These are phyloP conservation scores for Eucalyptus leucophloia DNA, from an alignment of 345 rosid species.

Conservation along the genomic window DNA sequence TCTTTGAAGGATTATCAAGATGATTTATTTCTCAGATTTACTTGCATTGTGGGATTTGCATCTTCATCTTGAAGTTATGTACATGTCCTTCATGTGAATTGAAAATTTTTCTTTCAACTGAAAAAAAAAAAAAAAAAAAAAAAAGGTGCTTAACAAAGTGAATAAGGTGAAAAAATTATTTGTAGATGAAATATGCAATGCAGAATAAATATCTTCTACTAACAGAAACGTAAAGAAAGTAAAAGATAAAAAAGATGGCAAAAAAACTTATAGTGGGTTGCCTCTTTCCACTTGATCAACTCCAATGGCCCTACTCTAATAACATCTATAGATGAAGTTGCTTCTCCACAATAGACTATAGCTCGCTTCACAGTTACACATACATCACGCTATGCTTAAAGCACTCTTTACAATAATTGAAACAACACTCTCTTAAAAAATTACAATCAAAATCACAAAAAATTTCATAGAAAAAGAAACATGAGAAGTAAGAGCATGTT, in stretches of 20 bases:
- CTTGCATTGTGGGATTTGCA: too few relatives aligned
- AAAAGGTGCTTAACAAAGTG: not conserved
- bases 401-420: not conserved
- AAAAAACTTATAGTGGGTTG: not conserved
- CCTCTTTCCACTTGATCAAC: not conserved
- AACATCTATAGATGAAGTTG: not conserved
- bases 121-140: too few relatives aligned
- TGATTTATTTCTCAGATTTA: too few relatives aligned
- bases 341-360: not conserved
- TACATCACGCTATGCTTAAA: not conserved
- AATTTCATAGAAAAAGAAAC: not conserved
- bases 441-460: not conserved
- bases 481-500: not conserved
- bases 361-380: not conserved
- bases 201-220: not conserved
- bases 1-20: too few relatives aligned
- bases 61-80: too few relatives aligned
- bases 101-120: too few relatives aligned
- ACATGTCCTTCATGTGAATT: too few relatives aligned
- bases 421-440: not conserved
- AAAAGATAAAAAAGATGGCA: not conserved
- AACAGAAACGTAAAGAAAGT: not conserved
- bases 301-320: not conserved
- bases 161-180: not conserved
- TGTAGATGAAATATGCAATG: not conserved